Conservation (phyloP, 208 protist genomes). For the Trypanosomatidae sp. region DNA sequence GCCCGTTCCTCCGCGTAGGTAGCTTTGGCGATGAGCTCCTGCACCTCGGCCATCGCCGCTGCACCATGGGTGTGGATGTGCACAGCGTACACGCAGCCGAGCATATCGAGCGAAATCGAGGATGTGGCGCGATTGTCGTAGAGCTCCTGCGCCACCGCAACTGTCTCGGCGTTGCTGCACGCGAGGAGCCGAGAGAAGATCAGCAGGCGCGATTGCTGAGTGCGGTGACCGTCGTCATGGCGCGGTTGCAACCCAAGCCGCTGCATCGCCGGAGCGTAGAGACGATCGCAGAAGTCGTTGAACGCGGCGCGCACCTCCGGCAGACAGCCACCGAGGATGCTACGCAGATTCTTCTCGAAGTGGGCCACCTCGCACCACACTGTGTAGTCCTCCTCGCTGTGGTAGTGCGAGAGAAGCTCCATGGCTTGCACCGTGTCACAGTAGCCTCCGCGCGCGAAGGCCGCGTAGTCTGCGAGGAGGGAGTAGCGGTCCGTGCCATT, state of each 20-base stretch:
- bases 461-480: constrained; percentile 68
- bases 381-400: constrained; percentile 26
- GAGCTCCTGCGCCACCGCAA: constrained; percentile 35
- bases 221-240: constrained; percentile 33
- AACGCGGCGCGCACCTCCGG: constrained; percentile 35
- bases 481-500: constrained; percentile 62
- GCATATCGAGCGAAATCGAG: constrained; percentile 55
- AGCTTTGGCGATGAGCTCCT: constrained; percentile 35
- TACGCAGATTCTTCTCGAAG: constrained; percentile 52
- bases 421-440: constrained; percentile 40
- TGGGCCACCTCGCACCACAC: constrained; percentile 45
- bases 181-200: constrained; percentile 52
- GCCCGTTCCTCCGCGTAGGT: constrained; percentile 53
- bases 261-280: constrained; percentile 49
- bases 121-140: constrained; percentile 37
- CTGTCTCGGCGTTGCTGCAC: constrained; percentile 28
- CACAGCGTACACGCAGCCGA: constrained; percentile 41
- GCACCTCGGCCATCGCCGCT: constrained; percentile 47
- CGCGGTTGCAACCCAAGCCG: constrained; percentile 30
- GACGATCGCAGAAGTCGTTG: constrained; percentile 47
- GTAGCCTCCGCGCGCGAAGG: constrained; percentile 70
- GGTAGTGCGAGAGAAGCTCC: constrained; percentile 36
- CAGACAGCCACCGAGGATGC: constrained; percentile 33
- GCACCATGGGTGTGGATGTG: constrained; percentile 40
- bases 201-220: constrained; percentile 36